phyloP scores from a whole-genome alignment of 345 rosid genomes.

The Boechera stricta region DNA sequence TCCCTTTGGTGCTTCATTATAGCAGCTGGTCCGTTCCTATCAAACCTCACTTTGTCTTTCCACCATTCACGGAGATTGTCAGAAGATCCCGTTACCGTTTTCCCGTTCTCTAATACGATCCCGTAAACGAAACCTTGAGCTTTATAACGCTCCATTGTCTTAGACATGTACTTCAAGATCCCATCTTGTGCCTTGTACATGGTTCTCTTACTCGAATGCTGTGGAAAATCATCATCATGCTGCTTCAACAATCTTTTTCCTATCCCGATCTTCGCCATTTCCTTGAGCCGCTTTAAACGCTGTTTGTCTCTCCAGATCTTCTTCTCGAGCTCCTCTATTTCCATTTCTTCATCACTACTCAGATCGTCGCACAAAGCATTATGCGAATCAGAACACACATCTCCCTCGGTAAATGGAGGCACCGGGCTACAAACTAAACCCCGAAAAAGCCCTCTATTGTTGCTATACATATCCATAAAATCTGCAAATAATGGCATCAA shows the following conservation, averaged over 20 bases:
- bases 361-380: slow-evolving; percentile 56
- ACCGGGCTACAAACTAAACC: neutral
- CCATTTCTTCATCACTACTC: slow-evolving; percentile 69
- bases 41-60: slow-evolving; percentile 95
- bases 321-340: slow-evolving; percentile 80
- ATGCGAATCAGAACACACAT: slow-evolving; percentile 10
- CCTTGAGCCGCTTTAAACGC: slow-evolving; percentile 74
- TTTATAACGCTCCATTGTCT: slow-evolving; percentile 82
- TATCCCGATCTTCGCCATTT: slow-evolving; percentile 61
- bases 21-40: slow-evolving; percentile 92
- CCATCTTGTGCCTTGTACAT: slow-evolving; percentile 89
- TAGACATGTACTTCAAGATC: slow-evolving; percentile 83
- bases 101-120: slow-evolving; percentile 85
- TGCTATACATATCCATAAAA: slow-evolving; percentile 29
- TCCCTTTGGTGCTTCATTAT: slow-evolving; percentile 76
- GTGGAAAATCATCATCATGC: slow-evolving; percentile 47
- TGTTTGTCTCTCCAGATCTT: slow-evolving; percentile 82
- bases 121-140: slow-evolving; percentile 97
- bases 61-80: slow-evolving; percentile 97
- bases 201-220: slow-evolving; percentile 53
- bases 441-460: neutral
- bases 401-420: slow-evolving; percentile 52
- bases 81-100: slow-evolving; percentile 86
- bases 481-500: slow-evolving; percentile 5
- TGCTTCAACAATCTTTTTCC: slow-evolving; percentile 52